Evolutionary conservation across 805 yeast genomes (phyloP).

Genomic region (Pichia phayaonensis): DNA sequence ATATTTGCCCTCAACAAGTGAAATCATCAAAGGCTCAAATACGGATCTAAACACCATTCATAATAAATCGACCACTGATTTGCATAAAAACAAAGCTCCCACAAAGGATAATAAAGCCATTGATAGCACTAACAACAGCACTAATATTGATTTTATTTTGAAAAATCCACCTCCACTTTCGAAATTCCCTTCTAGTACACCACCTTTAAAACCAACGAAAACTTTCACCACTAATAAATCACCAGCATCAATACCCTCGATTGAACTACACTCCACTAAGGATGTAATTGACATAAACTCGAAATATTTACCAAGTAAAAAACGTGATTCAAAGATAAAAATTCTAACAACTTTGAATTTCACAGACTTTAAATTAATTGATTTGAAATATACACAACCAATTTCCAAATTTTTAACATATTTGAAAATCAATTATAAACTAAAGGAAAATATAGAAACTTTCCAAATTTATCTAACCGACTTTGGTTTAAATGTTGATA

Average conservation of each 20-base stretch:
- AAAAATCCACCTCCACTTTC: not conserved
- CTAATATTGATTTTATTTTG: not conserved
- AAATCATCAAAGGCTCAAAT: not conserved
- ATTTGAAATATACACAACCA: slow-evolving; percentile 25
- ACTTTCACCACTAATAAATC: not conserved
- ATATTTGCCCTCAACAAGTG: not conserved
- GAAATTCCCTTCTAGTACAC: not conserved
- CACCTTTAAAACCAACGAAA: not conserved
- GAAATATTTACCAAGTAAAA: slow-evolving; percentile 31
- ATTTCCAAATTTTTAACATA: slow-evolving; percentile 44
- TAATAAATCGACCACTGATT: too few relatives aligned
- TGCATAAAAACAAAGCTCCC: too few relatives aligned
- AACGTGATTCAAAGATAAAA: slow-evolving; percentile 24
- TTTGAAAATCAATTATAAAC: slow-evolving; percentile 50
- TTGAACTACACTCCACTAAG: not conserved
- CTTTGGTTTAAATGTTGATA: slow-evolving; percentile 8
- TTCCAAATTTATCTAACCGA: slow-evolving; percentile 8
- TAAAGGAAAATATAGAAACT: slow-evolving; percentile 2
- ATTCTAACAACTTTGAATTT: slow-evolving; percentile 64
- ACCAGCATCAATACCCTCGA: not conserved
- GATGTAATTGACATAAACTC: slow-evolving; percentile 21
- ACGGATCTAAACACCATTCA: not conserved
- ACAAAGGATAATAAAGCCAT: not conserved
- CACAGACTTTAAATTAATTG: slow-evolving; percentile 42
- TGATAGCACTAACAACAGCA: not conserved